Percentiles rank a stretch among this genome's conserved stretches.
phyloP scores from a whole-genome alignment of 1,284 basidiomycete species.

The Boletus semigastroideus region DNA sequence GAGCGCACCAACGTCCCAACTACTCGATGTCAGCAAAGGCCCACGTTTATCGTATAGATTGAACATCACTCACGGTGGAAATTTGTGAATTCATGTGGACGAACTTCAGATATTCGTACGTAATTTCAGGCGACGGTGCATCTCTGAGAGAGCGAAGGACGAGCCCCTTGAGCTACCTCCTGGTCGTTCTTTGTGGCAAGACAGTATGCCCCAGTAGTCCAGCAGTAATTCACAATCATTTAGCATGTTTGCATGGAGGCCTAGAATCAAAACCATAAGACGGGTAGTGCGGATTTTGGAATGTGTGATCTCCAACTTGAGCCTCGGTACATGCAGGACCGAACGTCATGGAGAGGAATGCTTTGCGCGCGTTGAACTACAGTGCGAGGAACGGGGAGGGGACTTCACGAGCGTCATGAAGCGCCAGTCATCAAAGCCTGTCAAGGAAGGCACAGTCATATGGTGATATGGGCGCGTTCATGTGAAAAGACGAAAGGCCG shows the following conservation, averaged over 20 bases:
- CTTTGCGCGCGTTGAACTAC: no score
- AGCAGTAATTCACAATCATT: constrained; percentile 9
- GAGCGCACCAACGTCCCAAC: constrained; percentile 13
- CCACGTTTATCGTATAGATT: no score
- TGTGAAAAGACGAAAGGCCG: no score
- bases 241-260: constrained; percentile 10
- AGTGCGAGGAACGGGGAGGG: no score
- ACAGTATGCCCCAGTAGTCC: background rate
- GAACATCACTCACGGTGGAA: no score
- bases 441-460: no score
- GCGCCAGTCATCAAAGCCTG: no score
- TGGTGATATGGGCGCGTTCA: no score
- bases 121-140: constrained; percentile 1
- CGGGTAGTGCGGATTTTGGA: constrained; percentile 40
- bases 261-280: constrained; percentile 33
- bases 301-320: constrained; percentile 34
- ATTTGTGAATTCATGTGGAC: constrained; percentile 16
- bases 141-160: constrained; percentile 15
- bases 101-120: constrained; percentile 7
- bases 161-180: constrained; percentile 7
- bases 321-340: no score
- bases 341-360: no score
- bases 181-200: background rate
- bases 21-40: background rate
- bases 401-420: no score